These are phyloP conservation scores for Ceratocystis diversiconidia DNA, from an alignment of 2,329 filamentous ascomycete species.

Conservation along the genomic window DNA sequence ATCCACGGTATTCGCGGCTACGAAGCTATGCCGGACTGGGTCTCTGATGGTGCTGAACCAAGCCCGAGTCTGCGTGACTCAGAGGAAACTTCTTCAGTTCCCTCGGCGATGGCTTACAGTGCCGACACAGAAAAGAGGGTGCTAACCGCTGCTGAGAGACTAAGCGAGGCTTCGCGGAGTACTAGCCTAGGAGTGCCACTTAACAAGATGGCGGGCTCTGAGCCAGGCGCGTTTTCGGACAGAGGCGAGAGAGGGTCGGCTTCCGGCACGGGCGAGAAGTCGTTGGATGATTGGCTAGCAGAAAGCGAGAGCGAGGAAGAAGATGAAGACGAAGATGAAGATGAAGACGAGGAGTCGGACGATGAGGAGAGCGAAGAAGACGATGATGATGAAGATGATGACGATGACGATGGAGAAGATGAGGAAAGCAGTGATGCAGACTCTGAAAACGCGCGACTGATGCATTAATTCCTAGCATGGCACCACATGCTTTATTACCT, in stretches of 20 bases:
- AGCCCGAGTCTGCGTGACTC: conserved; percentile 57
- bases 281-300: conserved; percentile 83
- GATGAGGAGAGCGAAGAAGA: conserved; percentile 40
- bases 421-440: conserved; percentile 36
- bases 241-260: conserved; percentile 21
- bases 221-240: background rate
- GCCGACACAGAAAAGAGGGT: conserved; percentile 25
- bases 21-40: conserved; percentile 69
- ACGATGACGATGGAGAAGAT: conserved; percentile 31
- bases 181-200: conserved; percentile 24
- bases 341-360: conserved; percentile 36
- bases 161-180: conserved; percentile 42
- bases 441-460: conserved; percentile 32
- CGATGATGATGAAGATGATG: conserved; percentile 33
- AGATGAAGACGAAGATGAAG: conserved; percentile 35
- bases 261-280: conserved; percentile 52
- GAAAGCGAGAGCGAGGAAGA: conserved; percentile 50
- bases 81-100: conserved; percentile 27
- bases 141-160: conserved; percentile 46
- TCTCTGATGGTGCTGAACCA: conserved; percentile 64
- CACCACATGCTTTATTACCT: background rate
- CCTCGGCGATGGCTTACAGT: conserved; percentile 26
- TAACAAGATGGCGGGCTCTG: background rate
- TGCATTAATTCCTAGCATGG: conserved; percentile 25
- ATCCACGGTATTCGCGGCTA: conserved; percentile 67